Evolutionary conservation across 2,329 filamentous ascomycete species (phyloP).

Genomic region (Botrytis elliptica): DNA sequence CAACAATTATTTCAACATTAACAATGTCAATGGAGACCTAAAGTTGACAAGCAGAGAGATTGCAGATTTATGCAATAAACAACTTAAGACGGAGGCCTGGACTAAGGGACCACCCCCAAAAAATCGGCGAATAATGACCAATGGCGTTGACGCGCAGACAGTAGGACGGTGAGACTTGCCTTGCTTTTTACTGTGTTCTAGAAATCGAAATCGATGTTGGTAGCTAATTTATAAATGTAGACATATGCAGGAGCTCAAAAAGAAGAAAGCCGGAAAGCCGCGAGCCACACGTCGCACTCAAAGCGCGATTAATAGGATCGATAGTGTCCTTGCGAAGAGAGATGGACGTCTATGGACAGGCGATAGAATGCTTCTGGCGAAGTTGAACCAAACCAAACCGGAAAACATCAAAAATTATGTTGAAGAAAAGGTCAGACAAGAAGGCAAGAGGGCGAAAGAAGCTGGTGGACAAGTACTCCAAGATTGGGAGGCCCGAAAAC

Average conservation of each 20-base stretch:
- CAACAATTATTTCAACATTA: background rate
- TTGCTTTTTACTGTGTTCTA: background rate
- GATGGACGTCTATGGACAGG: background rate
- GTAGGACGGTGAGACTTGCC: background rate
- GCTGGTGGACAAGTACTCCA: background rate
- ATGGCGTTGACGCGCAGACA: background rate
- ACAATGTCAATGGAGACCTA: background rate
- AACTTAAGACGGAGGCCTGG: background rate
- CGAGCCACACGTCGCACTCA: background rate
- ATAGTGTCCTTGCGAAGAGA: background rate
- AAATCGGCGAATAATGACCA: background rate
- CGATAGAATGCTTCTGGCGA: conserved; percentile 5
- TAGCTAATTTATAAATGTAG: background rate
- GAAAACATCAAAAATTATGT: background rate
- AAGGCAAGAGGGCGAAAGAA: background rate
- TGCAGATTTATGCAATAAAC: background rate
- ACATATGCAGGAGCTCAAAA: background rate
- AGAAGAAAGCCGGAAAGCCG: background rate
- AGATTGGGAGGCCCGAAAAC: background rate
- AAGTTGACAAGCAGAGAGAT: background rate
- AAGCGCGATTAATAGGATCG: background rate
- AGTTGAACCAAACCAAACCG: background rate
- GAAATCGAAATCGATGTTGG: background rate
- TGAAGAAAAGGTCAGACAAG: background rate
- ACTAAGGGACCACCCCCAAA: background rate